A percentile compares a stretch with the other conserved stretches of the same genome.
Conservation (phyloP, 2,329 filamentous ascomycete genomes). For the Botryotinia convoluta region DNA sequence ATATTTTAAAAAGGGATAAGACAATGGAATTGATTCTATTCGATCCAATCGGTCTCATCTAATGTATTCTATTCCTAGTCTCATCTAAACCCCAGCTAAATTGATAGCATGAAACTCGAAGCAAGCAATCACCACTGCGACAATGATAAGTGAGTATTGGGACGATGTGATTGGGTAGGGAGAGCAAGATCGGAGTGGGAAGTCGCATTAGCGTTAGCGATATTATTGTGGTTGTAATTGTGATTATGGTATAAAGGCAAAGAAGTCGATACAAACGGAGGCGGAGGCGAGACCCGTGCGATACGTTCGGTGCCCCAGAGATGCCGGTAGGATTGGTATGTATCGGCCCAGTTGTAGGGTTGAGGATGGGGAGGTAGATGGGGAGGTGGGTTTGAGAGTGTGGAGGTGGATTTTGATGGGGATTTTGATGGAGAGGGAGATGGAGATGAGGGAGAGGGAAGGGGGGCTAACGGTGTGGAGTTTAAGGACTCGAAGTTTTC, state of each 20-base stretch:
- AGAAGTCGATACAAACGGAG: background rate
- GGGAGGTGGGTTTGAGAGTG: too few species aligned
- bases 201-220: background rate
- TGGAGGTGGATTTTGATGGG: background rate
- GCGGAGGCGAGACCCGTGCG: background rate
- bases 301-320: background rate
- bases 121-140: background rate
- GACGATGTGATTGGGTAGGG: background rate
- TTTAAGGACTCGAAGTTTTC: accelerated
- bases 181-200: background rate
- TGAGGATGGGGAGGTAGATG: background rate
- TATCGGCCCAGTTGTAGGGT: background rate
- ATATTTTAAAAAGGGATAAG: background rate
- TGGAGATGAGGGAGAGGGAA: background rate
- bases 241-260: background rate
- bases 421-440: background rate
- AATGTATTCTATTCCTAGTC: background rate
- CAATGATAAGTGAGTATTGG: background rate
- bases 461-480: background rate
- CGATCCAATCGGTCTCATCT: background rate
- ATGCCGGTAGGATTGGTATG: background rate
- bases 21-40: background rate
- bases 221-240: background rate
- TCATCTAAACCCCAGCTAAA: too few species aligned
- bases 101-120: background rate